Evolutionary conservation across 306 rosid species (phyloP).

Genomic region (Carpinus viminea): DNA sequence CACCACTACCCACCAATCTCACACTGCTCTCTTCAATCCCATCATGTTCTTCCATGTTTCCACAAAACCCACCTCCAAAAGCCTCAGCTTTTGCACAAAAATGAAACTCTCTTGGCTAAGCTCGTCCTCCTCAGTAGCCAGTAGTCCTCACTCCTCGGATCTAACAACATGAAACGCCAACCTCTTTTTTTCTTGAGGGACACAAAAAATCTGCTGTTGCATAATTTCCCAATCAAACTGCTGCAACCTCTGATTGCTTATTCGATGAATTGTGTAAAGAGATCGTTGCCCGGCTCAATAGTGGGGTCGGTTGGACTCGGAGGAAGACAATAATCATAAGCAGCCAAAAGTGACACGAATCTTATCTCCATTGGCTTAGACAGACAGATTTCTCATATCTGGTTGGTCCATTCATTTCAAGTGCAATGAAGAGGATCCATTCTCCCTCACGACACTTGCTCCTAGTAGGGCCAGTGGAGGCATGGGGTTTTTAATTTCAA

Average conservation of each 20-base stretch:
- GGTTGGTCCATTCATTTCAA: not conserved
- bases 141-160: slow-evolving; percentile 24
- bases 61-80: slow-evolving; percentile 35
- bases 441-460: too few species aligned
- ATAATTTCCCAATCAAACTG: not conserved
- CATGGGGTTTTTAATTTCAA: too few species aligned
- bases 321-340: not conserved
- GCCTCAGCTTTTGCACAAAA: not conserved
- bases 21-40: slow-evolving; percentile 69
- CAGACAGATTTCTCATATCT: not conserved
- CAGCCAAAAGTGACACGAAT: not conserved
- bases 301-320: not conserved
- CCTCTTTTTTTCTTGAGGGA: not conserved
- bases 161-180: not conserved
- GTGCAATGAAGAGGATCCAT: too few species aligned
- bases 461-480: too few species aligned
- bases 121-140: not conserved
- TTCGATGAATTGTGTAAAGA: not conserved
- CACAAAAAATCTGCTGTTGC: not conserved
- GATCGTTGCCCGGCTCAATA: not conserved
- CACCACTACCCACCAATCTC: slow-evolving; percentile 44
- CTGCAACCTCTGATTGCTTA: not conserved
- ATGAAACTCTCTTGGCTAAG: not conserved
- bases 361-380: not conserved
- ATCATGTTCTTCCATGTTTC: slow-evolving; percentile 53